phyloP scores from a whole-genome alignment of 179 eudicot species.

The Spergularia azorica region DNA sequence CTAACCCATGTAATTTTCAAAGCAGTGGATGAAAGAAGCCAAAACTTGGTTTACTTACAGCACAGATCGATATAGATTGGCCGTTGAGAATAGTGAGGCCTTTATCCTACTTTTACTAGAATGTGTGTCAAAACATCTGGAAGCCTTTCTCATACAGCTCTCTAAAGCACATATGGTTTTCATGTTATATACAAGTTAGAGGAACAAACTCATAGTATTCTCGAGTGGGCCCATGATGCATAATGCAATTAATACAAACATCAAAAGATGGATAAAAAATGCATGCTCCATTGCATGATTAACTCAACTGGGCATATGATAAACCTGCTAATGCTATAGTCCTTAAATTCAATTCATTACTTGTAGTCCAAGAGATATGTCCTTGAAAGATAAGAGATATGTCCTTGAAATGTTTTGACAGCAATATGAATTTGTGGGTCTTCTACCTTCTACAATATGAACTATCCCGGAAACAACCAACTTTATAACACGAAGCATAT shows the following conservation, averaged over 20 bases:
- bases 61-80: no score
- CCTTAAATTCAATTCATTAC: not conserved
- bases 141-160: not conserved
- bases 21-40: not conserved
- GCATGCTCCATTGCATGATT: not conserved
- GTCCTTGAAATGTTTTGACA: not conserved
- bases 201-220: not conserved
- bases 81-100: no score
- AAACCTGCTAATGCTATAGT: not conserved
- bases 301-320: not conserved
- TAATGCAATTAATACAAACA: no score
- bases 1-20: not conserved
- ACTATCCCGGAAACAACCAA: not conserved
- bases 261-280: no score
- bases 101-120: not conserved
- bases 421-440: not conserved
- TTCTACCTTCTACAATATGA: not conserved
- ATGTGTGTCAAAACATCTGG: not conserved
- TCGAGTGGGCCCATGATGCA: not conserved
- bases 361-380: no score
- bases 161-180: no score
- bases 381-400: not conserved
- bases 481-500: slow-evolving; percentile 2
- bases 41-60: no score
- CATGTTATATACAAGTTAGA: not conserved